phyloP scores from a whole-genome alignment of 2,329 filamentous ascomycete genomes.

The Acephala macrosclerotiorum region DNA sequence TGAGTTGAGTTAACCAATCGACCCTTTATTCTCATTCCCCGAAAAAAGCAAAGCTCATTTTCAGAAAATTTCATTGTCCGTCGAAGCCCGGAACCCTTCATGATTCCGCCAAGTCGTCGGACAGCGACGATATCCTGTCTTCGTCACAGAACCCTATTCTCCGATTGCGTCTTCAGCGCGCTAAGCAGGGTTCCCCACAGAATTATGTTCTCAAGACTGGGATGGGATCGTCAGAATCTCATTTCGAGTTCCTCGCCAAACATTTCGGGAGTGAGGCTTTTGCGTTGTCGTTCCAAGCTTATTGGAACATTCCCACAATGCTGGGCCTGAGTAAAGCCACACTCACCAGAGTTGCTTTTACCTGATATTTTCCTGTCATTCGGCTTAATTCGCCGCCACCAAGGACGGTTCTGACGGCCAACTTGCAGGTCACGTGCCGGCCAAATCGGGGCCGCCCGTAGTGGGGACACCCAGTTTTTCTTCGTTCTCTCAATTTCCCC shows the following conservation, averaged over 20 bases:
- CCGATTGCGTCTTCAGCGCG: neutral
- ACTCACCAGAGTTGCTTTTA: neutral
- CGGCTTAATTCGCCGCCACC: neutral
- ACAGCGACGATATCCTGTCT: too few relatives aligned
- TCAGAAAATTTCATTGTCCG: too few relatives aligned
- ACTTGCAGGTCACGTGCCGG: conserved; percentile 10
- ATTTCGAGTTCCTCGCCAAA: neutral
- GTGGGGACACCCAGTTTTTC: conserved; percentile 8
- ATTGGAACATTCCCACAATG: too few relatives aligned
- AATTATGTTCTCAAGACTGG: neutral
- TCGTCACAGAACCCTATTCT: neutral
- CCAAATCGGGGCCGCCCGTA: conserved; percentile 19
- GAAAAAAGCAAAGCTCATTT: too few relatives aligned
- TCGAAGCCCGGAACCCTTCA: too few relatives aligned
- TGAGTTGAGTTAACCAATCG: too few relatives aligned
- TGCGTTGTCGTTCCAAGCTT: neutral
- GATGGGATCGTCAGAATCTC: neutral
- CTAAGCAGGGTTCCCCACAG: conserved; percentile 3
- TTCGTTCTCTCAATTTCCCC: conserved; percentile 8
- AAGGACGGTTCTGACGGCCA: neutral
- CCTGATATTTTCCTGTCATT: neutral
- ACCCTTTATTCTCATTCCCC: too few relatives aligned
- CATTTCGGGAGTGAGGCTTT: neutral
- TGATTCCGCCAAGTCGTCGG: neutral
- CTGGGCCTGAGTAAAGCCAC: neutral